These are phyloP conservation scores for Amaranthus tricolor DNA, from an alignment of 179 eudicot species.

Conservation along the genomic window DNA sequence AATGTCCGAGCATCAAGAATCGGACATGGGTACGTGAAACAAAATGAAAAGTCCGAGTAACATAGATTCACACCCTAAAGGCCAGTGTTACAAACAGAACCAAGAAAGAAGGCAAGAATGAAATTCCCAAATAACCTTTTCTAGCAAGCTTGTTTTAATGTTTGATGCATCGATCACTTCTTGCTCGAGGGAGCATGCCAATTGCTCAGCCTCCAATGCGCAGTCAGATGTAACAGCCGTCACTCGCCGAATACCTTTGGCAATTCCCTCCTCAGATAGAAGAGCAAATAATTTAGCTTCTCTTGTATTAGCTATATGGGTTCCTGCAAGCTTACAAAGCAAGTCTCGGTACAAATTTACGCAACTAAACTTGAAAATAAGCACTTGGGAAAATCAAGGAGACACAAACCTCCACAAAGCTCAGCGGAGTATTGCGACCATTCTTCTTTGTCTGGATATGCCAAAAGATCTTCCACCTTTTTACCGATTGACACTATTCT, in stretches of 20 bases:
- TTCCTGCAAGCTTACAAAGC: constrained; percentile 48
- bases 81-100: no score
- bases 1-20: no score
- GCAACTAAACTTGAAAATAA: constrained; percentile 1
- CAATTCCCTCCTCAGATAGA: constrained; percentile 93
- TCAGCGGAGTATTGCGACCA: constrained; percentile 84
- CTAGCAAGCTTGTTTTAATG: constrained; percentile 59
- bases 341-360: constrained; percentile 2
- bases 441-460: constrained; percentile 73
- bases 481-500: constrained; percentile 87
- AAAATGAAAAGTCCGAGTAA: no score
- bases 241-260: constrained; percentile 95
- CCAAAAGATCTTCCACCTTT: constrained; percentile 78
- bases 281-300: constrained; percentile 95
- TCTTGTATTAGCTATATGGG: constrained; percentile 87
- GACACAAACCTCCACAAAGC: constrained; percentile 83
- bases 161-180: constrained; percentile 74
- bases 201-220: constrained; percentile 63
- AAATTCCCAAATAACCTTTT: constrained; percentile 50
- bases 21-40: no score
- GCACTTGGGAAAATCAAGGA: constrained; percentile 9
- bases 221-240: constrained; percentile 83
- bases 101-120: background rate
- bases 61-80: no score
- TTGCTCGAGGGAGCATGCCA: constrained; percentile 67